A percentile compares a stretch with the other conserved stretches of the same genome.
Evolutionary conservation across 768 basidiomycete species (phyloP).

Genomic region (Lyophyllum decastes): DNA sequence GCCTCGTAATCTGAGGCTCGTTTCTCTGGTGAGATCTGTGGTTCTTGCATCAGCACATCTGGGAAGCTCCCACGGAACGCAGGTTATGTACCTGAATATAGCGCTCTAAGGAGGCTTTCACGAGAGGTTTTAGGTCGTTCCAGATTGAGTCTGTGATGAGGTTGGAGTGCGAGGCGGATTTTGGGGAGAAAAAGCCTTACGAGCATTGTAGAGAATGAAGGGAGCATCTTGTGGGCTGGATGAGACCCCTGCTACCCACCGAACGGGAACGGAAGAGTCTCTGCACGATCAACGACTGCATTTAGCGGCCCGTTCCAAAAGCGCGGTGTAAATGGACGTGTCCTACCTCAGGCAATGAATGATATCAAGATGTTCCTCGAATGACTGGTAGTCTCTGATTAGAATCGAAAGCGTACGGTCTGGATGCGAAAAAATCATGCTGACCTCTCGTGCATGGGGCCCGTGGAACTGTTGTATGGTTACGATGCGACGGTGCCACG

Average conservation of each 20-base stretch:
- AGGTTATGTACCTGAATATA: neutral
- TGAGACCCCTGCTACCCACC: constrained; percentile 8
- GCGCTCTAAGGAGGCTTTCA: neutral
- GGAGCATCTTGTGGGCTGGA: neutral
- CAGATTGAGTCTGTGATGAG: neutral
- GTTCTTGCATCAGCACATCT: neutral
- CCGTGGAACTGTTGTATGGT: constrained; percentile 6
- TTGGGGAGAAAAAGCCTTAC: neutral
- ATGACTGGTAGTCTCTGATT: neutral
- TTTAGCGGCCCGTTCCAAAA: neutral
- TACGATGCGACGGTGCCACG: neutral
- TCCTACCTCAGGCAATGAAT: constrained; percentile 2
- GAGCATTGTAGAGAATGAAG: constrained; percentile 6
- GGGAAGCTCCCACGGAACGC: neutral
- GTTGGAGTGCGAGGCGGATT: neutral
- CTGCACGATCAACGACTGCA: neutral
- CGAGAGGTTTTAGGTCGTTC: constrained; percentile 2
- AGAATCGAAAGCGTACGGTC: neutral
- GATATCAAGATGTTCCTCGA: constrained; percentile 7
- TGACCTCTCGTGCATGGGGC: neutral
- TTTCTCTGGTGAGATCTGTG: neutral
- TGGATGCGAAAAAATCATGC: neutral
- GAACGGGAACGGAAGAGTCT: constrained; percentile 6
- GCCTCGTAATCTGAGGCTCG: neutral
- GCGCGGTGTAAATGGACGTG: neutral